Percentiles rank a stretch among this genome's conserved stretches.
phyloP scores from a whole-genome alignment of 805 yeast species.

The Ogataea pilisensis region DNA sequence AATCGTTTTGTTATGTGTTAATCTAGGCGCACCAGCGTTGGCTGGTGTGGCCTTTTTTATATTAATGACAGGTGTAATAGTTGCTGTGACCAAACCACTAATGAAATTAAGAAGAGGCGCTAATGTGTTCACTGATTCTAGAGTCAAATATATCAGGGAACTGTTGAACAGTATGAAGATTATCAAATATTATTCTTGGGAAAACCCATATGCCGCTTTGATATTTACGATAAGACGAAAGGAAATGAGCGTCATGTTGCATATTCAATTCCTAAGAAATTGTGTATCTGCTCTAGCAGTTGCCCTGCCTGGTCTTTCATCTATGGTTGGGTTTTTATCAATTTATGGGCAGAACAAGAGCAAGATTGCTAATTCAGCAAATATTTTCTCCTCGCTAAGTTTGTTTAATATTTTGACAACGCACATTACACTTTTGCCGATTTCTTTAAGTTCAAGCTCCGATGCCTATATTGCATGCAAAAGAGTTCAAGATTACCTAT shows the following conservation, averaged over 20 bases:
- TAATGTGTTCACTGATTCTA: conserved; percentile 62
- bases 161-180: conserved; percentile 71
- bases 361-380: conserved; percentile 47
- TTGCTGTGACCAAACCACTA: conserved; percentile 45
- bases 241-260: conserved; percentile 60
- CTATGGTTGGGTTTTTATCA: conserved; percentile 49
- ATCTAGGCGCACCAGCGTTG: conserved; percentile 69
- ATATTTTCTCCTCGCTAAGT: conserved; percentile 66
- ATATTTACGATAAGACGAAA: conserved; percentile 51
- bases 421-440: conserved; percentile 65
- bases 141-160: conserved; percentile 77
- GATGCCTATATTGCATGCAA: conserved; percentile 61
- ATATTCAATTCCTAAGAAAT: conserved; percentile 63
- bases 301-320: conserved; percentile 64
- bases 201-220: conserved; percentile 61
- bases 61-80: conserved; percentile 46
- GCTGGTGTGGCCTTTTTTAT: conserved; percentile 61
- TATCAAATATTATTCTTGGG: conserved; percentile 92
- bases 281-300: conserved; percentile 60
- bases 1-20: conserved; percentile 57
- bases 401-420: conserved; percentile 58
- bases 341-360: conserved; percentile 34
- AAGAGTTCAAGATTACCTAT: conserved; percentile 51
- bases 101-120: conserved; percentile 55
- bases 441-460: conserved; percentile 62